Evolutionary conservation across 768 basidiomycete genomes (phyloP), one percentile per base, ranked within the genome.

Genomic region (Phlebiopsis gigantea): DNA sequence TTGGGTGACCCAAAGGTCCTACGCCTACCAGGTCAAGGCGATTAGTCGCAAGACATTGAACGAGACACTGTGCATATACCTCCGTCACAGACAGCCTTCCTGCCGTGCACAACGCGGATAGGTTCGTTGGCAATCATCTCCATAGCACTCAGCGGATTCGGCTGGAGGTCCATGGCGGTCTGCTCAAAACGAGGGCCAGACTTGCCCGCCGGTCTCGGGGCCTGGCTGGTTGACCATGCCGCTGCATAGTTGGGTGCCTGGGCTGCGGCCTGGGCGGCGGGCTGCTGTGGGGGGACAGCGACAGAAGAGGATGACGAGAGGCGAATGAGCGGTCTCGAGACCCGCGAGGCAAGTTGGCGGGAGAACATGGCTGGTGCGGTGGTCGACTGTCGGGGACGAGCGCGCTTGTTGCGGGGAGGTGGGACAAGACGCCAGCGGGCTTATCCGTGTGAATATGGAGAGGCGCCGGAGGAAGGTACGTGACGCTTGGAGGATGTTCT

Each of bases 1-100:
- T 95, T 5, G 97, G 97, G 69, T 99, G 97, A 22, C 97, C 97
- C 26, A 99, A 80, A 43, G 97, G 83, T 10, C 96, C 97, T 68
- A 85, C 87, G 72, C 96, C 96, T 98, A 22, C 6, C 28, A 44
- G 15, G 50, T 21, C 15, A 29, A n/a, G 22, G 5, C 7, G 28
- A 15, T 48, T n/a, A 48, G 28, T 17, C 17, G 57, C 41, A 46
- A 46, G 4, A 43, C 24, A 14, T 43, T 28, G 24, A 1, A 24
- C 17, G 24, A 29, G 24, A 17, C 5, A 25, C 52, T 51, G 43
- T n/a, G 51, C 41, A 46, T 25, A 30, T 62, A 98, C 97, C 96
- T 65, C 97, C 97, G 69, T 99, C 96, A 69, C 97, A 99, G 48
- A 87, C 78, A 1, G 93, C 94, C 71, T 84, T 92, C 63, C 96